Percentiles rank a stretch among this genome's conserved stretches.
These are phyloP conservation scores for Conidiobolus incongruus DNA, from an alignment of 371 early-diverging fungal genomes.

Conservation along the genomic window DNA sequence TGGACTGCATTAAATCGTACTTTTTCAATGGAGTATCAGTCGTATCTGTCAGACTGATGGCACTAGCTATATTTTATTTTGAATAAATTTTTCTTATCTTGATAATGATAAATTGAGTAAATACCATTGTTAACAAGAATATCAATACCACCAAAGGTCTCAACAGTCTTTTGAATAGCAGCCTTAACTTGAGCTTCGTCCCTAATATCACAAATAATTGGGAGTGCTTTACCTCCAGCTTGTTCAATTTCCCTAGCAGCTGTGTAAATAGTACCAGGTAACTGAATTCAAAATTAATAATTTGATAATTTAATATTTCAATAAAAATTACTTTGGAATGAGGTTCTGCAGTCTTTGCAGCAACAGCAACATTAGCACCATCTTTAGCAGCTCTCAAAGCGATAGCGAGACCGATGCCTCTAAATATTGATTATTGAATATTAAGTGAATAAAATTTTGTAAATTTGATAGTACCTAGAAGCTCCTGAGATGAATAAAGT, in stretches of 20 bases:
- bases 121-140: conserved; percentile 49
- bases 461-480: conserved; percentile 1
- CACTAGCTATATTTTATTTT: no score
- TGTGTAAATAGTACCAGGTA: no score
- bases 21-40: conserved; percentile 32
- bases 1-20: conserved; percentile 69
- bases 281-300: conserved; percentile 15
- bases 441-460: background rate
- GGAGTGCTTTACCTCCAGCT: no score
- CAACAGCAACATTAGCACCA: conserved; percentile 46
- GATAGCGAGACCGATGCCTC: conserved; percentile 57
- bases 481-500: conserved; percentile 2
- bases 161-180: no score
- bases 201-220: no score
- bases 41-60: conserved; percentile 43
- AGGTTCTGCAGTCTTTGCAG: conserved; percentile 55
- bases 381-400: no score
- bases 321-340: conserved; percentile 30
- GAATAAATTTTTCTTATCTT: no score
- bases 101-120: background rate
- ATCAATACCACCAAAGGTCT: no score
- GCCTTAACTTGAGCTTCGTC: no score
- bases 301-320: background rate
- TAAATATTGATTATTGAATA: conserved; percentile 8
- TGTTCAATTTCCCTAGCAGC: no score